Base-by-base conservation (phyloP, 2,329 filamentous ascomycete genomes). In the Talaromyces pinophilus region DNA sequence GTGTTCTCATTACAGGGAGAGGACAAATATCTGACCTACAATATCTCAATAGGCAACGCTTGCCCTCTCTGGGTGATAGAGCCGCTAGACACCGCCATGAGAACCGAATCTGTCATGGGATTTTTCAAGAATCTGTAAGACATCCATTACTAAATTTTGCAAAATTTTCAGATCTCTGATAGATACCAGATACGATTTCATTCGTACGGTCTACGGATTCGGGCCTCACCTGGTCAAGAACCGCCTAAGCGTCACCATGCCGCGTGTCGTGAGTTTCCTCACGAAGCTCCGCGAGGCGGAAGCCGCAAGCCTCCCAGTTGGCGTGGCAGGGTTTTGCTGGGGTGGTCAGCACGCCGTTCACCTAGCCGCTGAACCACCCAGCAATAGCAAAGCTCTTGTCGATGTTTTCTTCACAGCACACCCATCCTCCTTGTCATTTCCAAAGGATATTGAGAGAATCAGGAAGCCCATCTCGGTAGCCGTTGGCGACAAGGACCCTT, bases 331-430 rank as follows among this genome's bases (percentile, higher is more conserved):
- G 8, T 46, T 46, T 8, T 46, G 42, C n/a, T 46, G 42, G 42
- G 42, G 42, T 46, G 42, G 42, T 11, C 42, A 11, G 42, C 82
- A 87, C 69, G 76, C 81, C 2, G 72, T 86, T 8, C 72, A 81
- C n/a, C 80, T 88, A 3, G 78, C 81, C 11, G 79, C 81, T 17
- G 78, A 80, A 67, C 67, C 64, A 40, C 50, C 66, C 68, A 25
- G 69, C 69, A 1, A 65, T 69, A 1, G 65, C 30, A 69, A 71
- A 25, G 68, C 70, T 2, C 77, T 87, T 10, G 74, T 87, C 50
- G 82, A 87, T 69, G 84, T 79, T 6, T 84, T 73, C 7, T 86
- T 86, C 70, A 81, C 82, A 0, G 84, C 81, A 10, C 85, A 87
- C 70, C 85, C 86, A 2, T 84, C 81, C 59, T 70, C 81, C 25